Base-by-base conservation (phyloP, 139 green algal genomes). In the Chlamydomonas urium region DNA sequence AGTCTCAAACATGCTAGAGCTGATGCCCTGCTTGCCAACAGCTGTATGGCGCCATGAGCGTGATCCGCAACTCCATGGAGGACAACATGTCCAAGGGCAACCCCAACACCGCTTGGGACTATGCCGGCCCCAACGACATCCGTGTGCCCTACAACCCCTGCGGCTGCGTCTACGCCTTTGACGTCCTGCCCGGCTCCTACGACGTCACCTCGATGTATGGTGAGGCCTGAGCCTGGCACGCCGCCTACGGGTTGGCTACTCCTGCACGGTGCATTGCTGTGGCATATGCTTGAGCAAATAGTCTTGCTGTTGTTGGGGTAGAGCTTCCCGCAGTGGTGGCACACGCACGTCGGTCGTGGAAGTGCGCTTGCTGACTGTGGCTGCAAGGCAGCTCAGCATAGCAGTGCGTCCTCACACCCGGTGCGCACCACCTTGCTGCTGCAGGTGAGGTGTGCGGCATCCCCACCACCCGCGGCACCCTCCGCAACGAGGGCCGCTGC, bases 121-220 rank as follows among this genome's bases (percentile, higher is more conserved):
- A 45, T 28, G 71, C 74, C 38, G 57, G 36, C 36, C 29, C 28
- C 69, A 84, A 84, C 38, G 57, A 81, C 74, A 42, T 84, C 23
- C 74, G 71, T 65, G 14, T 84, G 38, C 47, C 58, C 38, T 81
- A 66, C 47, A 84, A 84, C 71, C 57, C n/a, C 14, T 84, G 79
- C 74, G 79, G 79, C 66, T 84, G 79, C 56, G 70, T 84, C 31
- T 84, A 81, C 74, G 53, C 53, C 17, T 35, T 62, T 62, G 53
- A 62, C 53, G 24, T 68, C 21, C 3, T 58, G 47, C 26, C 17
- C 4, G 2, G 2, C 61, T 32, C 6, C 21, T 34, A 79, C 53
- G 47, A 68, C 47, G 14, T 78, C 6, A 69, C 76, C 78, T 65
- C 26, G 56, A 50, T 37, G 28, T 84, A 63, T 47, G n/a, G 3